These are phyloP conservation scores for Paraphaeosphaeria sporulosa DNA, from an alignment of 2,329 filamentous ascomycete species.

Conservation along the genomic window DNA sequence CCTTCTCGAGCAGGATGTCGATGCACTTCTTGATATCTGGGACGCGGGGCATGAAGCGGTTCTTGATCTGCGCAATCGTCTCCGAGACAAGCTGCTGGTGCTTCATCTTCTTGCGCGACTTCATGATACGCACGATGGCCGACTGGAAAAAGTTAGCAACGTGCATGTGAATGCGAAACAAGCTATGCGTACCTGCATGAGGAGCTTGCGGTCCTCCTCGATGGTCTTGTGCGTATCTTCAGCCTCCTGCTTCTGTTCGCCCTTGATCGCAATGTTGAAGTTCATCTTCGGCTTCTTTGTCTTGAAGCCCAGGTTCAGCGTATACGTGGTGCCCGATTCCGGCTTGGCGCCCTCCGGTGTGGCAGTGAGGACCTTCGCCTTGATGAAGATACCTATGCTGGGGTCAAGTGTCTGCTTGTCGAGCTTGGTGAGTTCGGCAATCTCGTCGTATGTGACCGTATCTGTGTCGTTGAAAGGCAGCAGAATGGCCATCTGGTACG, in stretches of 20 bases:
- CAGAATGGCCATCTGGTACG: slow-evolving; percentile 96
- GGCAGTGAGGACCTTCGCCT: slow-evolving; percentile 86
- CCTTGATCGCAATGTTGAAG: slow-evolving; percentile 91
- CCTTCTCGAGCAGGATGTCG: slow-evolving; percentile 97
- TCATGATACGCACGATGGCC: slow-evolving; percentile 99
- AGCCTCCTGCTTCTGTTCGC: slow-evolving; percentile 94
- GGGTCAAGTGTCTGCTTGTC: slow-evolving; percentile 85
- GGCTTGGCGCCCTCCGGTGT: slow-evolving; percentile 77
- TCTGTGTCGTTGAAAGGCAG: slow-evolving; percentile 94
- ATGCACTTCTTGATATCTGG: slow-evolving; percentile 99
- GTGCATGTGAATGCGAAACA: background rate
- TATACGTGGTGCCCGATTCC: slow-evolving; percentile 79
- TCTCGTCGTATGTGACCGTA: slow-evolving; percentile 85
- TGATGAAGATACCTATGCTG: slow-evolving; percentile 83
- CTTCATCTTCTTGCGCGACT: slow-evolving; percentile 98
- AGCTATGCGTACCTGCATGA: slow-evolving; percentile 81
- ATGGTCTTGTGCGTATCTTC: slow-evolving; percentile 99
- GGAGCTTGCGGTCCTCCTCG: slow-evolving; percentile 94
- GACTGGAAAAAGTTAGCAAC: slow-evolving; percentile 67
- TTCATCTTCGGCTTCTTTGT: slow-evolving; percentile 98
- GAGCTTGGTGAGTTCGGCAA: slow-evolving; percentile 80
- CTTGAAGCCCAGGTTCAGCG: slow-evolving; percentile 94
- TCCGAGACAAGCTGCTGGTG: slow-evolving; percentile 93
- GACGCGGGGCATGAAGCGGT: slow-evolving; percentile 90
- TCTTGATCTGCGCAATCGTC: slow-evolving; percentile 93